Conservation (phyloP, 140 eudicot species). For the Cichorium intybus region DNA sequence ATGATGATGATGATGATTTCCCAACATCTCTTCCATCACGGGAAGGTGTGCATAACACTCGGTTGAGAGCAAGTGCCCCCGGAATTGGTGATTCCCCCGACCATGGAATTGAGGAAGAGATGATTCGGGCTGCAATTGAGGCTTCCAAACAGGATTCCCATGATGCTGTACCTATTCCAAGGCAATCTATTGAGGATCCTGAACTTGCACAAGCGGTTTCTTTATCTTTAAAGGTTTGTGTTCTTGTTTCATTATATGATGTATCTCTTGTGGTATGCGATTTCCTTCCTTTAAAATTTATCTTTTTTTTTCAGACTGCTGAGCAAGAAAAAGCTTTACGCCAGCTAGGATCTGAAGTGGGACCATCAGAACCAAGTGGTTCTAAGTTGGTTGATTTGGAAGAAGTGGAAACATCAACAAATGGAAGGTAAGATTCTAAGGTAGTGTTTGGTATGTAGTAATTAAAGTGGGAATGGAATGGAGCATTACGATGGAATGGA, state of each 20-base stretch:
- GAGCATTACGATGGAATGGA: too few species aligned
- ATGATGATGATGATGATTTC: slow-evolving; percentile 19
- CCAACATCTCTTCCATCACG: slow-evolving; percentile 27
- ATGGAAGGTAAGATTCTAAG: slow-evolving; percentile 51
- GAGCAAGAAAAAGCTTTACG: slow-evolving; percentile 76
- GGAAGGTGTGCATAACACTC: background rate
- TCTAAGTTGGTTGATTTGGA: slow-evolving; percentile 35
- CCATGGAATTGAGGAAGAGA: slow-evolving; percentile 77
- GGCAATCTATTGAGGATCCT: slow-evolving; percentile 51
- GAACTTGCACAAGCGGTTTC: slow-evolving; percentile 81
- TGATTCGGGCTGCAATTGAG: slow-evolving; percentile 96
- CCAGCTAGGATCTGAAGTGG: slow-evolving; percentile 46
- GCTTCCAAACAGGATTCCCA: slow-evolving; percentile 85
- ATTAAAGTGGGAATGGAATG: too few species aligned
- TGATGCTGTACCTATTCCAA: slow-evolving; percentile 37
- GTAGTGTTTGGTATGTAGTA: background rate
- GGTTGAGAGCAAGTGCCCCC: slow-evolving; percentile 60
- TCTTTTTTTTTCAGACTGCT: slow-evolving; percentile 57
- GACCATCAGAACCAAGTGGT: slow-evolving; percentile 42
- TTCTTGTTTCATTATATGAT: background rate
- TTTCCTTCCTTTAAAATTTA: slow-evolving; percentile 22
- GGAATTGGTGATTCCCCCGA: slow-evolving; percentile 47
- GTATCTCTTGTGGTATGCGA: background rate
- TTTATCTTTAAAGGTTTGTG: slow-evolving; percentile 67
- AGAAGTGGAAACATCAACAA: slow-evolving; percentile 32